A percentile compares a stretch with the other conserved stretches of the same genome.
These are phyloP conservation scores for Gossypium schwendimanii DNA, from an alignment of 441 rosid species.

Conservation along the genomic window DNA sequence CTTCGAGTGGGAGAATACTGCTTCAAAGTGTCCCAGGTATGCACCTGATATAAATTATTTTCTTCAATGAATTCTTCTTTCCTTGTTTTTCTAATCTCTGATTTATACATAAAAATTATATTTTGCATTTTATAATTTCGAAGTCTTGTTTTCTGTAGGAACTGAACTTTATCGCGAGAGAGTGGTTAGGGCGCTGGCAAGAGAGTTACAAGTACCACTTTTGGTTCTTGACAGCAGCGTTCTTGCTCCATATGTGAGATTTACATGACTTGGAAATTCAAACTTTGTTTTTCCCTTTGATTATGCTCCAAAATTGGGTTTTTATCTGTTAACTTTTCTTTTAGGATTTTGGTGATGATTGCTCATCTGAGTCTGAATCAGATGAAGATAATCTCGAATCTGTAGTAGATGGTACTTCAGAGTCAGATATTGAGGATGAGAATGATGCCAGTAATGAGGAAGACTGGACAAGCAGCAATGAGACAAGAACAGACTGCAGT, in stretches of 20 bases:
- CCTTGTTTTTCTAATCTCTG: neutral
- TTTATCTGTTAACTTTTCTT: slow-evolving; percentile 21
- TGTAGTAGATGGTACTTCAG: slow-evolving; percentile 58
- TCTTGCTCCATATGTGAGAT: slow-evolving; percentile 91
- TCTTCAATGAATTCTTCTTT: neutral
- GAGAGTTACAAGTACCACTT: slow-evolving; percentile 71
- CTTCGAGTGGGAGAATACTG: slow-evolving; percentile 86
- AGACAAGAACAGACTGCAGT: slow-evolving; percentile 57
- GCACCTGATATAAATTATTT: slow-evolving; percentile 2
- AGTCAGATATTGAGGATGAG: slow-evolving; percentile 80
- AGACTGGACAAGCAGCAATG: slow-evolving; percentile 57
- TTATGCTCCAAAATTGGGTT: slow-evolving; percentile 5
- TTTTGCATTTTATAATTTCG: slow-evolving; percentile 12
- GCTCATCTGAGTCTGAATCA: slow-evolving; percentile 53
- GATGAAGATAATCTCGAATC: slow-evolving; percentile 61
- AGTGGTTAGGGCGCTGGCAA: slow-evolving; percentile 86
- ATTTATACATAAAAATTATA: neutral
- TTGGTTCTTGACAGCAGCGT: slow-evolving; percentile 84
- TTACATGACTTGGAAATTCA: slow-evolving; percentile 11
- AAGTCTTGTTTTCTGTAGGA: slow-evolving; percentile 36
- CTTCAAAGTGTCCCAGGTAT: slow-evolving; percentile 91
- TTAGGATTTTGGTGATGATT: slow-evolving; percentile 77
- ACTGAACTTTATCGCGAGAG: slow-evolving; percentile 94
- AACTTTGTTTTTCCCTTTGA: neutral
- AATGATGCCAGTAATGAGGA: slow-evolving; percentile 70